Evolutionary conservation across 148 eudicot genomes (phyloP), one percentile per base, ranked within the genome.

Genomic region (Beta vulgaris): DNA sequence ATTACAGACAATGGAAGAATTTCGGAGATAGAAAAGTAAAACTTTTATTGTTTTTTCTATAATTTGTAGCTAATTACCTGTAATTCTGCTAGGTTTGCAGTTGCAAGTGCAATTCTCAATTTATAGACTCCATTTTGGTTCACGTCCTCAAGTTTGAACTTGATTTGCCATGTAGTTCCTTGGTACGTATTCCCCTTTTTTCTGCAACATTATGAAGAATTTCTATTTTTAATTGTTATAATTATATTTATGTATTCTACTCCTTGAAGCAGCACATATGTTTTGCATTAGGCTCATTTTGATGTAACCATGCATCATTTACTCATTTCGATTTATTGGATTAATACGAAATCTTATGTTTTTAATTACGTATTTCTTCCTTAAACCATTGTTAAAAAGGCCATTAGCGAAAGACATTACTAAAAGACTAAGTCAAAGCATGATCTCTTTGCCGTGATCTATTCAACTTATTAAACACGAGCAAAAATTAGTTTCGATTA

Each of bases 121-220:
- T 75, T 86, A 71, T 89, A 88, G 59, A 63, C 78, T 44, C 86
- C 89, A 18, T 26, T 70, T 49, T 67, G 76, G 26, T 82, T 48
- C 19, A 85, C 64, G 7, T 79, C 68, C 23, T 84, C 85, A 2
- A 87, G 79, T 59, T 64, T 49, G 78, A 91, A 91, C 65, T 72
- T 87, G 69, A 91, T 86, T 68, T 88, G 87, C 97, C 97, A 91
- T 66, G 97, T 87, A 8, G 90, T 89, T 48, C 86, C 83, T 76
- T 84, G 8, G 39, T 89, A 89, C 29, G 79, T 57, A 31, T 81
- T 78, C 32, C 84, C 86, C 37, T 48, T 73, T 77, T 85, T 89
- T 79, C 97, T 91, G 75, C 36, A 51, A 54, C 1, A 58, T 74
- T 35, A 37, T 31, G 21, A 23, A 25, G 35, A 36, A 29, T 34